Percentiles rank a stretch among this genome's conserved stretches.
Conservation (phyloP, 2,329 filamentous ascomycete genomes). For the Pseudocercospora pini-densiflorae region DNA sequence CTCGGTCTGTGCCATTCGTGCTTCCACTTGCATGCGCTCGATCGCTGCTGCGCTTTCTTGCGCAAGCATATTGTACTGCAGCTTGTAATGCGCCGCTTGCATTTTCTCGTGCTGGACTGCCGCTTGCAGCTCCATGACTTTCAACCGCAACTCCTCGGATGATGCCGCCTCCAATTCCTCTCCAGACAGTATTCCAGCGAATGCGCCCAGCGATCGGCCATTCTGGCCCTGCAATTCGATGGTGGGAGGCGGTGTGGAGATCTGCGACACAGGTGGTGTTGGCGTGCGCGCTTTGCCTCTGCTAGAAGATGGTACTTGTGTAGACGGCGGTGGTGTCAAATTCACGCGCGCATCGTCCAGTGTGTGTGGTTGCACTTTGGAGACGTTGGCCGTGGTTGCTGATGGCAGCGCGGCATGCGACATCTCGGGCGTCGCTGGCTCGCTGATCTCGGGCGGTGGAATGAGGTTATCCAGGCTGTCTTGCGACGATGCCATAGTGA, state of each 20-base stretch:
- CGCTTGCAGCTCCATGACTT: slow-evolving; percentile 57
- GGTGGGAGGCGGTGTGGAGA: slow-evolving; percentile 56
- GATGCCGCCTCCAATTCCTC: slow-evolving; percentile 59
- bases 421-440: slow-evolving; percentile 36
- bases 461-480: slow-evolving; percentile 23
- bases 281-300: slow-evolving; percentile 51
- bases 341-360: slow-evolving; percentile 41
- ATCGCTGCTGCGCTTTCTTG: slow-evolving; percentile 84
- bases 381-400: slow-evolving; percentile 45
- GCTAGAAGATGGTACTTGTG: slow-evolving; percentile 52
- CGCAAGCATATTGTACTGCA: slow-evolving; percentile 83
- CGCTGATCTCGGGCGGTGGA: slow-evolving; percentile 19
- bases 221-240: slow-evolving; percentile 28
- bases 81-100: slow-evolving; percentile 85
- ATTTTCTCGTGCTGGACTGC: slow-evolving; percentile 72
- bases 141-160: slow-evolving; percentile 57
- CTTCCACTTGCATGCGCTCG: slow-evolving; percentile 86
- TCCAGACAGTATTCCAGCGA: slow-evolving; percentile 45
- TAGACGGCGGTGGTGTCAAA: slow-evolving; percentile 69
- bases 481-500: slow-evolving; percentile 20
- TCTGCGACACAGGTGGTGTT: slow-evolving; percentile 55
- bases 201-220: slow-evolving; percentile 18
- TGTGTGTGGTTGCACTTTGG: slow-evolving; percentile 24
- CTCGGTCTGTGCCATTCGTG: slow-evolving; percentile 87
- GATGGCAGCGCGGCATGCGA: slow-evolving; percentile 40